phyloP scores from a whole-genome alignment of 2,329 filamentous ascomycete species.

The Phaeophleospora eucalypticola region DNA sequence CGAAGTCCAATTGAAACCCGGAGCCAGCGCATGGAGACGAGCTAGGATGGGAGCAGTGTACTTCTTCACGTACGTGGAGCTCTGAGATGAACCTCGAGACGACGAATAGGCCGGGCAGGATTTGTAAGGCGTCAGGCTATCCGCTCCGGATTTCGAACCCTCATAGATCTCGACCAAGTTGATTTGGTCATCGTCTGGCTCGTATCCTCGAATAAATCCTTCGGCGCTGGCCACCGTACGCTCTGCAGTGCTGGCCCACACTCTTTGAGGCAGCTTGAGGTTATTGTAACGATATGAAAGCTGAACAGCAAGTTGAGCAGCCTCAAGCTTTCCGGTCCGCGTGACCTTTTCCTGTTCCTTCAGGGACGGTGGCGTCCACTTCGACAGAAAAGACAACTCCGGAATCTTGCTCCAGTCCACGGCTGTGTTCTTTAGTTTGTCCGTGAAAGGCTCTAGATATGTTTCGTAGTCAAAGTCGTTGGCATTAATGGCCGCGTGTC shows the following conservation, averaged over 20 bases:
- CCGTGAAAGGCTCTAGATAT: conserved; percentile 49
- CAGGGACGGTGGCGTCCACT: conserved; percentile 54
- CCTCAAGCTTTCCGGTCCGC: conserved; percentile 57
- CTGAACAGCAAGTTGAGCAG: conserved; percentile 56
- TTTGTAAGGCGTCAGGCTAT: conserved; percentile 61
- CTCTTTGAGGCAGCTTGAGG: conserved; percentile 50
- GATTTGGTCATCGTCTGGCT: conserved; percentile 51
- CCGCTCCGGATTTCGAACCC: conserved; percentile 53
- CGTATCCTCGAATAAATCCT: conserved; percentile 55
- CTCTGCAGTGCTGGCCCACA: conserved; percentile 63
- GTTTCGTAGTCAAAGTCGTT: conserved; percentile 52
- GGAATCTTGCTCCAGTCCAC: conserved; percentile 57
- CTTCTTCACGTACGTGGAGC: conserved; percentile 35
- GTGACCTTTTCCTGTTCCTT: conserved; percentile 57
- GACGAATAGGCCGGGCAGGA: conserved; percentile 60
- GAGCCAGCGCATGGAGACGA: conserved; percentile 51
- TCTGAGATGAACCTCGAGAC: conserved; percentile 54
- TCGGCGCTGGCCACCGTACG: conserved; percentile 57
- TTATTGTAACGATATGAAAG: conserved; percentile 56
- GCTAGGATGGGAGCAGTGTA: conserved; percentile 61
- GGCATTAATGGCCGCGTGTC: conserved; percentile 50
- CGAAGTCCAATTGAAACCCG: conserved; percentile 59
- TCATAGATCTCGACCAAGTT: conserved; percentile 55
- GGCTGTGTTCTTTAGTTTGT: conserved; percentile 57
- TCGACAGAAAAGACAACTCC: conserved; percentile 52